Evolutionary conservation across 202 grass and related monocot genomes (phyloP).

Genomic region (Carex sylvatica): DNA sequence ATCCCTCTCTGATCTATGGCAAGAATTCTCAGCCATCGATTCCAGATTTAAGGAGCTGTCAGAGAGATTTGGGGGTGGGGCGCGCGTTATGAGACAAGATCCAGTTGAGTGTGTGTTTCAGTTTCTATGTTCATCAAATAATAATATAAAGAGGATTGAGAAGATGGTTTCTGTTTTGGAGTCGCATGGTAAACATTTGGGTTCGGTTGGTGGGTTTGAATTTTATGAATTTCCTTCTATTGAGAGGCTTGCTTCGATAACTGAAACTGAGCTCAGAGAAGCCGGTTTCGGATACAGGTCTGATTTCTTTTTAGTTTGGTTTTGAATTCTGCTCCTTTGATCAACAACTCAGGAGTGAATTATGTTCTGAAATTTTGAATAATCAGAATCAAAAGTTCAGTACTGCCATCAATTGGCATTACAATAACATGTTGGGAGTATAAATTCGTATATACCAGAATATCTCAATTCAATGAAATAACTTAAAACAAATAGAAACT

Average conservation of each 20-base stretch:
- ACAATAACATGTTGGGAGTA: background rate
- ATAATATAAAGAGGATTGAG: slow-evolving; percentile 88
- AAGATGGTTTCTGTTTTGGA: slow-evolving; percentile 85
- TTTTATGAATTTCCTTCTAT: slow-evolving; percentile 79
- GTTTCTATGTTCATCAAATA: slow-evolving; percentile 98
- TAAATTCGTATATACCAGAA: background rate
- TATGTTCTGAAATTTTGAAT: background rate
- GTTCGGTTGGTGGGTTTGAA: slow-evolving; percentile 57
- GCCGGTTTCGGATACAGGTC: slow-evolving; percentile 89
- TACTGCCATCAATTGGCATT: background rate
- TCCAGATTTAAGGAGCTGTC: slow-evolving; percentile 61
- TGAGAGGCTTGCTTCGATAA: slow-evolving; percentile 50
- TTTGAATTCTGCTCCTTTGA: background rate
- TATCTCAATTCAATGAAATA: background rate
- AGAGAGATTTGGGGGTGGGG: slow-evolving; percentile 47
- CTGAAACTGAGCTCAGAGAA: slow-evolving; percentile 75
- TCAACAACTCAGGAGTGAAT: background rate
- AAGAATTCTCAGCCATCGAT: slow-evolving; percentile 52
- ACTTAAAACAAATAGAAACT: background rate
- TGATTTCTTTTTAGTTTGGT: slow-evolving; percentile 12
- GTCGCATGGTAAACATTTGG: slow-evolving; percentile 56
- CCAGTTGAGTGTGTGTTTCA: slow-evolving; percentile 88
- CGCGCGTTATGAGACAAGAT: slow-evolving; percentile 78
- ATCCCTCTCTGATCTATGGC: slow-evolving; percentile 76
- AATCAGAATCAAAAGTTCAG: background rate